Evolutionary conservation across 2,329 filamentous ascomycete species (phyloP).

Genomic region (Paecilomyces sp.): DNA sequence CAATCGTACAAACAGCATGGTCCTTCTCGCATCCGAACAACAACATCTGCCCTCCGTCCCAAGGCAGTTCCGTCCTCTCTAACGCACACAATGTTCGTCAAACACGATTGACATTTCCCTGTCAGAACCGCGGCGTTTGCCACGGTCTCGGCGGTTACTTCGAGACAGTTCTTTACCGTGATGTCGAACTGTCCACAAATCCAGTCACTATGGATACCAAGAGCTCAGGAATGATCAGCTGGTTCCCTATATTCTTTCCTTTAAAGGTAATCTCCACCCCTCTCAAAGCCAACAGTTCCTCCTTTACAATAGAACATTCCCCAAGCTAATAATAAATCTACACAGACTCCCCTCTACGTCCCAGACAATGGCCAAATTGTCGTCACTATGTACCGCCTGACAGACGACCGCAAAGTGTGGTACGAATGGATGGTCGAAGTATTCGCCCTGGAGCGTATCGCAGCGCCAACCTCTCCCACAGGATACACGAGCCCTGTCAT

Average conservation of each 20-base stretch:
- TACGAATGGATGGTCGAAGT: constrained; percentile 97
- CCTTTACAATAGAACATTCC: constrained; percentile 1
- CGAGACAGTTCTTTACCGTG: constrained; percentile 83
- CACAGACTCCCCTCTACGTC: constrained; percentile 75
- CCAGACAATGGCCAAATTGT: constrained; percentile 80
- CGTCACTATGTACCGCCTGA: constrained; percentile 92
- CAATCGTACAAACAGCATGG: constrained; percentile 37
- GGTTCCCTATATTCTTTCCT: constrained; percentile 98
- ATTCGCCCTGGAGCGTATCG: constrained; percentile 43
- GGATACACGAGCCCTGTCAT: constrained; percentile 17
- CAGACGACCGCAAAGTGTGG: constrained; percentile 93
- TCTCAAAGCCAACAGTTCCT: background rate
- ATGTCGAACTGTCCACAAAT: constrained; percentile 84
- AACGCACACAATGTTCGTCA: constrained; percentile 91
- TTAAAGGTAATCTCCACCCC: constrained; percentile 60
- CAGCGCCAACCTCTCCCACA: constrained; percentile 4
- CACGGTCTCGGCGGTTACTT: constrained; percentile 94
- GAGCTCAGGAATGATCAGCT: constrained; percentile 97
- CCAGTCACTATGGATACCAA: constrained; percentile 87
- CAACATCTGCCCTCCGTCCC: constrained; percentile 26
- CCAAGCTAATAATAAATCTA: constrained; percentile 10
- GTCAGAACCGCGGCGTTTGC: constrained; percentile 70
- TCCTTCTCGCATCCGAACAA: constrained; percentile 38
- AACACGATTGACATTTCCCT: constrained; percentile 70
- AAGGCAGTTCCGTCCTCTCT: constrained; percentile 47